phyloP scores from a whole-genome alignment of 306 rosid species.

The Vigna nakashimae region DNA sequence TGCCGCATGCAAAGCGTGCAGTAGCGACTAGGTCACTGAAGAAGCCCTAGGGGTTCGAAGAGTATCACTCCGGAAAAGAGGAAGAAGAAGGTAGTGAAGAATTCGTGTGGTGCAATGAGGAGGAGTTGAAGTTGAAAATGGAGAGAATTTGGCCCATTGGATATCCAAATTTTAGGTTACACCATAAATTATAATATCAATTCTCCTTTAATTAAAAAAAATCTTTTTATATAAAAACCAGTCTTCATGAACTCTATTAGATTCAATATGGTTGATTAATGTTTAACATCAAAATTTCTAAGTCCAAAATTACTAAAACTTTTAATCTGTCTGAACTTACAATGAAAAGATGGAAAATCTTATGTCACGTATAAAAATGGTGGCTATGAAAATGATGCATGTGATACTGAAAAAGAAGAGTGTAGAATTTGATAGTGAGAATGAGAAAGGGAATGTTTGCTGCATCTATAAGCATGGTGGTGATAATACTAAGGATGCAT shows the following conservation, averaged over 20 bases:
- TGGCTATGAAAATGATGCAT: conserved; percentile 56
- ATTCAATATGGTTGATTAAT: too few relatives aligned
- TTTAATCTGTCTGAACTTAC: conserved; percentile 31
- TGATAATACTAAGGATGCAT: conserved; percentile 38
- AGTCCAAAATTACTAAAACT: too few relatives aligned
- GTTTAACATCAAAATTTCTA: too few relatives aligned
- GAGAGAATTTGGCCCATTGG: conserved; percentile 73
- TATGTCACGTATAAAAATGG: conserved; percentile 53
- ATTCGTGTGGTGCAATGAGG: conserved; percentile 79
- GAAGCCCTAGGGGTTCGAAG: conserved; percentile 78
- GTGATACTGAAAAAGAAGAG: conserved; percentile 39
- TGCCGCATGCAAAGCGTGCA: conserved; percentile 50
- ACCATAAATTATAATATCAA: too few relatives aligned
- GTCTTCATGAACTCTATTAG: too few relatives aligned
- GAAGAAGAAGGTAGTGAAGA: conserved; percentile 69
- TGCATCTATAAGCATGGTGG: conserved; percentile 64
- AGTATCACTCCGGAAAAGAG: conserved; percentile 52
- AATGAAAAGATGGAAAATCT: conserved; percentile 74
- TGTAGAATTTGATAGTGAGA: conserved; percentile 6
- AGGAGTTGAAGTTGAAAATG: conserved; percentile 68
- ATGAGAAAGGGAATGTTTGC: conserved; percentile 62
- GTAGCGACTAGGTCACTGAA: conserved; percentile 62
- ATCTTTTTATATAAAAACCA: too few relatives aligned
- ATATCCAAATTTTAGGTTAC: conserved; percentile 74
- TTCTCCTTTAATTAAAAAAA: too few relatives aligned